Percentiles rank a stretch among this genome's conserved stretches.
Conservation (phyloP, 2,329 filamentous ascomycete genomes). For the Trichoderma koningiopsis region DNA sequence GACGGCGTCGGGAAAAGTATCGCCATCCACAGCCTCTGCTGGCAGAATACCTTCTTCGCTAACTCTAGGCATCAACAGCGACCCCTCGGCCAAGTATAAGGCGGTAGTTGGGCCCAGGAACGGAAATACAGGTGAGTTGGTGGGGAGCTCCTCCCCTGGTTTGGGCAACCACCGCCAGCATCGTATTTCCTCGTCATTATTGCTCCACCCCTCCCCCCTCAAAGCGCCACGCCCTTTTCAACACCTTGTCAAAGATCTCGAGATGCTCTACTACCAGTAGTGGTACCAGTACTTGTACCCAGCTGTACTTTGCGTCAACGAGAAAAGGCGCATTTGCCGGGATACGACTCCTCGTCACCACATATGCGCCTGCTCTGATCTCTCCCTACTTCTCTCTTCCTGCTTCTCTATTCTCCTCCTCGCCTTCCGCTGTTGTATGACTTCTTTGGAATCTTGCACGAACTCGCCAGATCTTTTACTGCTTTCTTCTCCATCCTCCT, state of each 20-base stretch:
- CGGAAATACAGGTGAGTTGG: conserved; percentile 7
- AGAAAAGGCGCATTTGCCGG: not conserved
- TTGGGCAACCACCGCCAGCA: conserved; percentile 12
- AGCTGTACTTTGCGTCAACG: not conserved
- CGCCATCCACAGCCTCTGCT: not conserved
- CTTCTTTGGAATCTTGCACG: no score
- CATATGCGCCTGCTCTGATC: conserved; percentile 6
- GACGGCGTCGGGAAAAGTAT: not conserved
- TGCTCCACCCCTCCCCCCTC: conserved; percentile 14
- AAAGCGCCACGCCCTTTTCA: conserved; percentile 16
- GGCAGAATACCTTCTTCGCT: not conserved
- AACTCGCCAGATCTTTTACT: not conserved
- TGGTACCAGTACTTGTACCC: not conserved
- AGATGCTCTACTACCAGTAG: not conserved
- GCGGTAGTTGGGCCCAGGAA: not conserved
- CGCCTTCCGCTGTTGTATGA: not conserved
- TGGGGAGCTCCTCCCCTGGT: conserved; percentile 16
- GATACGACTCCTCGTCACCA: not conserved
- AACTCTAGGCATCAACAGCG: conserved; percentile 9
- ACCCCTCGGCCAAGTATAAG: not conserved
- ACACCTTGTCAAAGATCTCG: conserved; percentile 19
- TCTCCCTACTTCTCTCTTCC: not conserved
- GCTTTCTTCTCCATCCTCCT: not conserved
- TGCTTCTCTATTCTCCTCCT: not conserved
- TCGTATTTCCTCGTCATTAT: conserved; percentile 6